Base-by-base conservation (phyloP, 2,329 filamentous ascomycete species). In the Chrysoporthe cubensis region DNA sequence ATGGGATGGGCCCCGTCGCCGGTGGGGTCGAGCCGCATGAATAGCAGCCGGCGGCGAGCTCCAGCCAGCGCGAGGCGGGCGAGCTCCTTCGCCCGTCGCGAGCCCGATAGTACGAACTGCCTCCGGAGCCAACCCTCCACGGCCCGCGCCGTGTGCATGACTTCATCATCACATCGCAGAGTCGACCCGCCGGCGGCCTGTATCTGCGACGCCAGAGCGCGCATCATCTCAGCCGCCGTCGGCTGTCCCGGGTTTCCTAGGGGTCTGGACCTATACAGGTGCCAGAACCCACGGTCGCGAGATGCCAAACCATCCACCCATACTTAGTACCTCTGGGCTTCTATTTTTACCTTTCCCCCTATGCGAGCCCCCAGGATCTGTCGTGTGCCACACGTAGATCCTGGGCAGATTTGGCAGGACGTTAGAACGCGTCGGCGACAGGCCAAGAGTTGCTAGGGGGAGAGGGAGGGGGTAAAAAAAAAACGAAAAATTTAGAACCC, bases 311-410 rank as follows among this genome's bases (percentile, higher is more conserved):
- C 21, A 61, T 34, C 58, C 43, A 44, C 26, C 26, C 26, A 26
- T 26, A 26, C 26, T 26, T 26, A 26, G 26, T 26, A 32, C 32
- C 26, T n/a, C n/a, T 11, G 11, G 43, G 26, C 37, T 46, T 48
- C 63, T 65, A 65, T 65, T 65, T 65, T 65, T 65, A 65, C 18
- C 13, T 9, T n/a, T 2, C 26, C 61, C 46, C 48, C 42, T 63
- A 42, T 54, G 26, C 34, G 37, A 46, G 7, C 34, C 32, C 11
- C n/a, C 26, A 37, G 37, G 44, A 64, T 32, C 26, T 32, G 16
- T 44, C 14, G 34, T 13, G 16, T 34, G 21, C 62, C 26, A 62
- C 32, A 48, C 32, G 46, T 21, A 37, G 46, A 48, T 37, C 43
- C 42, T 54, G 1, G 6, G 50, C 26, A 34, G 50, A 54, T 34